phyloP scores from a whole-genome alignment of 345 rosid species.

The Nephelium lappaceum region DNA sequence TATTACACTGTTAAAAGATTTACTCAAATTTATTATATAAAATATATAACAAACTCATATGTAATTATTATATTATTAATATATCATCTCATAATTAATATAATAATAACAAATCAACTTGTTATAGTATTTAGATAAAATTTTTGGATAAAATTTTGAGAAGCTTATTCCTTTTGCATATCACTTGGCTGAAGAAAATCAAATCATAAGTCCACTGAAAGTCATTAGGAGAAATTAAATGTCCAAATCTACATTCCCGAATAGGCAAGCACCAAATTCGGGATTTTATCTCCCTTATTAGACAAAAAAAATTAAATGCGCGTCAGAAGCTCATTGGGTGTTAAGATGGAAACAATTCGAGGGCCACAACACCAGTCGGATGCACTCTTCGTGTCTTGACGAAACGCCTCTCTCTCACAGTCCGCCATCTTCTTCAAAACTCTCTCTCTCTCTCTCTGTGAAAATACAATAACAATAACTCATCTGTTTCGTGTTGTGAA shows the following conservation, averaged over 20 bases:
- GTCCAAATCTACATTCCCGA: conserved; percentile 11
- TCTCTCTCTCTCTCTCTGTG: background rate
- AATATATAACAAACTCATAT: too few relatives aligned
- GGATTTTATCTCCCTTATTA: background rate
- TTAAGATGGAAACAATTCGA: conserved; percentile 14
- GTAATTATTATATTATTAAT: too few relatives aligned
- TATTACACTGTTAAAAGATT: too few relatives aligned
- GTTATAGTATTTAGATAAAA: too few relatives aligned
- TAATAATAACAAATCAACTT: too few relatives aligned
- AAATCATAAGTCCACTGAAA: background rate
- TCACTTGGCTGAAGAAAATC: background rate
- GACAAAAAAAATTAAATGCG: background rate
- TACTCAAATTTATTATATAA: too few relatives aligned
- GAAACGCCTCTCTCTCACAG: conserved; percentile 29
- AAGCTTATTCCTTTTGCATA: too few relatives aligned
- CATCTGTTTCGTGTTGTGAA: background rate
- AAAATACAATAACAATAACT: background rate
- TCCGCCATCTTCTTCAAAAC: background rate
- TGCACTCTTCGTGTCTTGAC: conserved; percentile 51
- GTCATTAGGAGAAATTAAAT: background rate
- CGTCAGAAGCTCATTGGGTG: conserved; percentile 17
- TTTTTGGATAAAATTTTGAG: too few relatives aligned
- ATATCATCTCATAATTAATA: too few relatives aligned
- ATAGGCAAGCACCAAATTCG: background rate
- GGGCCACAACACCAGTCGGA: conserved; percentile 45